Conservation (phyloP, 345 rosid species). For the Alliaria petiolata region DNA sequence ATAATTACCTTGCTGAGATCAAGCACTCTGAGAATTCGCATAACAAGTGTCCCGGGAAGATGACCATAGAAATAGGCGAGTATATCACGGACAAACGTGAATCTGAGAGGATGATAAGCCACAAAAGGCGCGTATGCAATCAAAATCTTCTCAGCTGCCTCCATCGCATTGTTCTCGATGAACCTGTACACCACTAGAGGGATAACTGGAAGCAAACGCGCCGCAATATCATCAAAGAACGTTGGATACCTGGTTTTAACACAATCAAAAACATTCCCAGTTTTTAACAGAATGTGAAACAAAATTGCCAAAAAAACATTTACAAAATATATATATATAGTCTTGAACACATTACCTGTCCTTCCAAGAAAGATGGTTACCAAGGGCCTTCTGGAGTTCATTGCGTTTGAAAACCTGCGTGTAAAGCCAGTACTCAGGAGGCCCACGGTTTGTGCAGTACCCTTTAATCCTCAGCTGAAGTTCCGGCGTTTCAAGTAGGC, state of each 20-base stretch:
- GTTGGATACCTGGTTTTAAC: conserved; percentile 74
- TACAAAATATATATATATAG: not conserved
- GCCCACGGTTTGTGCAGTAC: conserved; percentile 63
- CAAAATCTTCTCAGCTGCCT: conserved; percentile 71
- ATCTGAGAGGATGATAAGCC: conserved; percentile 82
- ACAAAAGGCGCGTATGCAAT: conserved; percentile 54
- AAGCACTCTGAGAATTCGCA: conserved; percentile 70
- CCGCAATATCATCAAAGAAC: conserved; percentile 92
- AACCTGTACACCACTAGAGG: conserved; percentile 91
- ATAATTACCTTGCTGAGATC: conserved; percentile 84
- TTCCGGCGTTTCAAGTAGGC: conserved; percentile 69
- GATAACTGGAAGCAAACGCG: conserved; percentile 88
- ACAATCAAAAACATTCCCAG: not conserved
- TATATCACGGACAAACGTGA: conserved; percentile 92
- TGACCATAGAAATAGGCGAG: conserved; percentile 95
- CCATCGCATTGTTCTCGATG: conserved; percentile 85
- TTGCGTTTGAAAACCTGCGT: conserved; percentile 73
- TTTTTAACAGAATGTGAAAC: conserved; percentile 7
- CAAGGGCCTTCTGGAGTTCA: conserved; percentile 89
- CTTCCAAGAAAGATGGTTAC: conserved; percentile 98
- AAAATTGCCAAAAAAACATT: not conserved
- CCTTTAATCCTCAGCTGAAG: conserved; percentile 64
- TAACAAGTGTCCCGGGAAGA: conserved; percentile 75
- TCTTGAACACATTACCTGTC: conserved; percentile 56
- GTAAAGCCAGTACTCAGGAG: conserved; percentile 86